These are phyloP conservation scores for Claviceps quebecensis DNA, from an alignment of 2,329 filamentous ascomycete genomes.

Conservation along the genomic window DNA sequence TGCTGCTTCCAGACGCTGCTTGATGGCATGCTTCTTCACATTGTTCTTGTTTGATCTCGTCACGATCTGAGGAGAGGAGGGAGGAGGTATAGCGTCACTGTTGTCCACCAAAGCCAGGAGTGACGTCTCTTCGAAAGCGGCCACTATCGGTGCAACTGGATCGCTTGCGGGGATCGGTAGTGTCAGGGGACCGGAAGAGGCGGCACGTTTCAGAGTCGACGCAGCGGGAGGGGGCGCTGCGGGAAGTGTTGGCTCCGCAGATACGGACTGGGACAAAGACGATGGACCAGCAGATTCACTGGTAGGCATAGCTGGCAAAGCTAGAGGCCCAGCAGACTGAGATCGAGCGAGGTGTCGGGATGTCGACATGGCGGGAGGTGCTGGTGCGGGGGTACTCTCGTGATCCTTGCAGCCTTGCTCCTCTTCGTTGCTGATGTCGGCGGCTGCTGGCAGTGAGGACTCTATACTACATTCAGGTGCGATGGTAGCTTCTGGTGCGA, in stretches of 20 bases:
- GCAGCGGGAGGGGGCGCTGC: conserved; percentile 17
- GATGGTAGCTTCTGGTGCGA: neutral
- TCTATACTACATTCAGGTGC: neutral
- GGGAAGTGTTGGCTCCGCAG: conserved; percentile 9
- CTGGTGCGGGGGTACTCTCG: neutral
- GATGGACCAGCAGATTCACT: conserved; percentile 37
- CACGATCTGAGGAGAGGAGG: conserved; percentile 25
- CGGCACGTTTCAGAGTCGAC: conserved; percentile 24
- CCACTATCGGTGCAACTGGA: conserved; percentile 18
- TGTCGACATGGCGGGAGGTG: neutral
- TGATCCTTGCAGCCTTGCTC: neutral
- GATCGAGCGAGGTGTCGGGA: conserved; percentile 19
- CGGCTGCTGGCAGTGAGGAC: neutral
- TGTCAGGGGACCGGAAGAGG: conserved; percentile 18
- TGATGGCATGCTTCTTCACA: conserved; percentile 48
- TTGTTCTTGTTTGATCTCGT: conserved; percentile 47
- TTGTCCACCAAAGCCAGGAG: conserved; percentile 28
- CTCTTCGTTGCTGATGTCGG: neutral
- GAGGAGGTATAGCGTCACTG: conserved; percentile 25
- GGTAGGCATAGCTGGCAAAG: conserved; percentile 23
- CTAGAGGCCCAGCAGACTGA: conserved; percentile 24
- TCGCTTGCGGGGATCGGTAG: conserved; percentile 34
- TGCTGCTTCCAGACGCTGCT: conserved; percentile 43
- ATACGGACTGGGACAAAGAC: conserved; percentile 20
- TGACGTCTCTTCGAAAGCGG: conserved; percentile 11